These are phyloP conservation scores for Eucalyptus pauciflora DNA, from an alignment of 345 rosid genomes.

Conservation along the genomic window DNA sequence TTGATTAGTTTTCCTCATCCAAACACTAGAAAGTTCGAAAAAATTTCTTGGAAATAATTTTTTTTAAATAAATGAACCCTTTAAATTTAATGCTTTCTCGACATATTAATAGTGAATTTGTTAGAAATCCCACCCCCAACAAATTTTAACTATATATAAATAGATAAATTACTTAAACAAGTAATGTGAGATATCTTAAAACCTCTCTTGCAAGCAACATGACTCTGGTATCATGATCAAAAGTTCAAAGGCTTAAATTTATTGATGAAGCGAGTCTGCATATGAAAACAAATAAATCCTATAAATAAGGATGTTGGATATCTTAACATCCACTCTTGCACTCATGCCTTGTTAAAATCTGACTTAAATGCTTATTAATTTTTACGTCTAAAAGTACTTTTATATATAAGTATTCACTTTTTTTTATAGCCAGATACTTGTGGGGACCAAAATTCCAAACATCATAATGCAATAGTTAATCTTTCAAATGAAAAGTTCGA, in stretches of 20 bases:
- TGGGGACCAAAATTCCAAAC: too few species aligned
- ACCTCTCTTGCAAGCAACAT: background rate
- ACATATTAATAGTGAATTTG: background rate
- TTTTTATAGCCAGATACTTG: background rate
- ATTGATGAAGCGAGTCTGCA: rapidly evolving
- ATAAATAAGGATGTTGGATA: background rate
- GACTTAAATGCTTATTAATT: background rate
- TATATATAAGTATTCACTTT: background rate
- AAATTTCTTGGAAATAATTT: rapidly evolving
- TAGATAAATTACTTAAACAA: background rate
- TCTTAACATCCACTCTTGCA: background rate
- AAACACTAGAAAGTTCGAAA: background rate
- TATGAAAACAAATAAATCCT: background rate
- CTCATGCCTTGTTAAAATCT: background rate
- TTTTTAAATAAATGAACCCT: background rate
- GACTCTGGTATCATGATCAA: background rate
- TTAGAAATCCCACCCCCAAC: background rate
- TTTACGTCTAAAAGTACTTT: background rate
- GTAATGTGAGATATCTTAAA: background rate
- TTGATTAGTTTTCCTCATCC: background rate
- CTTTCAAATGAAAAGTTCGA: too few species aligned
- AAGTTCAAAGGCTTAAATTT: background rate
- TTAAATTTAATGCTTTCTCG: background rate
- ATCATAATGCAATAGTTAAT: too few species aligned
- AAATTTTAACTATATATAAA: background rate